These are phyloP conservation scores for Ormosia semicastrata DNA, from an alignment of 306 rosid species.

Conservation along the genomic window DNA sequence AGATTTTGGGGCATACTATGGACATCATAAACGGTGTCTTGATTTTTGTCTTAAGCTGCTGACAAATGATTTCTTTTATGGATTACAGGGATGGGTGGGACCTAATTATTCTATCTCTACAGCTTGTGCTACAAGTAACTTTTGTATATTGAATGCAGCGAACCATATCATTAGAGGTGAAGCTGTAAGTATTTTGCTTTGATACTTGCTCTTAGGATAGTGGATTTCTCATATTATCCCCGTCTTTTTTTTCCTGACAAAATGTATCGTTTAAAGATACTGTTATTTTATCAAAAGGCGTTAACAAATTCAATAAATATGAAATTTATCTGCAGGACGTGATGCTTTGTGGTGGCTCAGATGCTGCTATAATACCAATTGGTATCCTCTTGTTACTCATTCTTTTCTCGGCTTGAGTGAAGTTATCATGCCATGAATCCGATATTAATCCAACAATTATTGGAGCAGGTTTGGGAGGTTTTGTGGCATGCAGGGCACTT, in stretches of 20 bases:
- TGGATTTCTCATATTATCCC: neutral
- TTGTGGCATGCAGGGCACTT: conserved; percentile 92
- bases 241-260: neutral
- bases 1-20: neutral
- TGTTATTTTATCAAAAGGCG: conserved; percentile 3
- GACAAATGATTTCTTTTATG: conserved; percentile 14
- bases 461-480: conserved; percentile 89
- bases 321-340: conserved; percentile 57
- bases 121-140: conserved; percentile 97
- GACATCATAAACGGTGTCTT: conserved; percentile 19
- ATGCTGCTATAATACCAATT: conserved; percentile 81
- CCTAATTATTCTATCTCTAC: conserved; percentile 97
- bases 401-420: neutral
- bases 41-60: conserved; percentile 12
- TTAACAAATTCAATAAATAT: conserved; percentile 4
- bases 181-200: conserved; percentile 69
- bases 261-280: neutral
- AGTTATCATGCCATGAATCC: conserved; percentile 21
- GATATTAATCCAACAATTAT: conserved; percentile 16
- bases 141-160: conserved; percentile 84
- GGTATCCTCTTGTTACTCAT: conserved; percentile 42
- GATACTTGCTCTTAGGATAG: neutral
- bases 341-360: conserved; percentile 97
- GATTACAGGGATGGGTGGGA: conserved; percentile 94
- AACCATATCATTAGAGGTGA: conserved; percentile 94